A percentile compares a stretch with the other conserved stretches of the same genome.
Evolutionary conservation across 225 moss, liverwort and hornwort genomes (phyloP).

Genomic region (Neckera pumila): DNA sequence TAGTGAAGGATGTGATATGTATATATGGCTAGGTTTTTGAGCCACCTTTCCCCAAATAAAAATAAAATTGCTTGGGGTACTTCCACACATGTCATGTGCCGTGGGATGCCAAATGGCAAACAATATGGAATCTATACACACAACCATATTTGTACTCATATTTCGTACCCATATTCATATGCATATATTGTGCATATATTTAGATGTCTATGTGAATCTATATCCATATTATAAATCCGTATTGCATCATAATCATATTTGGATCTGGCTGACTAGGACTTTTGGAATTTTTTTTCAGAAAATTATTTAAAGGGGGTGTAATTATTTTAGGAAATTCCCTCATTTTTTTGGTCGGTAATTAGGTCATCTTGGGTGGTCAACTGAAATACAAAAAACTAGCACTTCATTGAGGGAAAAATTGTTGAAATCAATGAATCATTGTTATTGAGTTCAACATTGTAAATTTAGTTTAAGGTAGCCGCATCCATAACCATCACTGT

Average conservation of each 20-base stretch:
- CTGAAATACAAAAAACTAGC: background rate
- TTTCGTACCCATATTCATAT: background rate
- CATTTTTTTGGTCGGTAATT: accelerated
- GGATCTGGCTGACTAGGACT: accelerated
- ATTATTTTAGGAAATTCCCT: background rate
- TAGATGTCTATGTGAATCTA: accelerated
- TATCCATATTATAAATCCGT: background rate
- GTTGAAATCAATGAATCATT: accelerated
- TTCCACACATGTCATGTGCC: accelerated
- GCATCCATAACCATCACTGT: too few relatives aligned
- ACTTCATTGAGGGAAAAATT: background rate
- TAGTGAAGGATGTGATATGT: background rate
- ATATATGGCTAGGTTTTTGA: accelerated
- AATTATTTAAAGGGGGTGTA: background rate
- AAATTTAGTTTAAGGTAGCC: background rate
- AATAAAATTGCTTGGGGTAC: background rate
- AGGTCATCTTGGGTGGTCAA: background rate
- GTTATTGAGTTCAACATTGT: accelerated
- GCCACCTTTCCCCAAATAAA: accelerated
- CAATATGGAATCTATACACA: background rate
- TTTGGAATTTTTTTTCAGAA: background rate
- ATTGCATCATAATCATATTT: accelerated
- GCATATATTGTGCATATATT: background rate
- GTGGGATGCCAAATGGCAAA: background rate
- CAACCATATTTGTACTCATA: background rate